Conservation (phyloP, 805 yeast species). For the Starmerella khaoyaiensis region DNA sequence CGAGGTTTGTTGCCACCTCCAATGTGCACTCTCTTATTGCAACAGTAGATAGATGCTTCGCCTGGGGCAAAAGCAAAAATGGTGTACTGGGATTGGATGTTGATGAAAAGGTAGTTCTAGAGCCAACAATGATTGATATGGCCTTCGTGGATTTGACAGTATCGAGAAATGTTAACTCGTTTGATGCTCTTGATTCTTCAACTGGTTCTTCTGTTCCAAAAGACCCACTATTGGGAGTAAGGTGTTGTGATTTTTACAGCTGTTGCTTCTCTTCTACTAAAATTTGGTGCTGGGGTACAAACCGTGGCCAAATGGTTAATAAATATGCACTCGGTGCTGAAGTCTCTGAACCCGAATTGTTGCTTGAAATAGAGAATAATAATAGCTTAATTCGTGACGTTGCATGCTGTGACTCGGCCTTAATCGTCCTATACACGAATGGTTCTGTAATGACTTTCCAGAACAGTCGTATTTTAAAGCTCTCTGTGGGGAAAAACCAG, state of each 20-base stretch:
- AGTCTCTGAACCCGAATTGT: slow-evolving; percentile 13
- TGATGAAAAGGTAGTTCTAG: slow-evolving; percentile 10
- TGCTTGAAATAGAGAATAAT: slow-evolving; percentile 4
- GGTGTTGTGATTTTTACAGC: slow-evolving; percentile 15
- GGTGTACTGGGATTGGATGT: slow-evolving; percentile 19
- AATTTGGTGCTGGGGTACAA: slow-evolving; percentile 22
- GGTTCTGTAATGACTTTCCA: slow-evolving; percentile 11
- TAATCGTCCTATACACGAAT: slow-evolving; percentile 11
- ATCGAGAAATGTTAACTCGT: slow-evolving; percentile 8
- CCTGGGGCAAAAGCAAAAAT: slow-evolving; percentile 21
- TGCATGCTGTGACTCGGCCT: slow-evolving; percentile 14
- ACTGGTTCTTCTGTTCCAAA: not conserved
- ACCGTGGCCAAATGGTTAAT: slow-evolving; percentile 20
- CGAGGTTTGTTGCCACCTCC: slow-evolving; percentile 11
- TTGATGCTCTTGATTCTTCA: slow-evolving; percentile 14
- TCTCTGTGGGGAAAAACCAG: slow-evolving; percentile 5
- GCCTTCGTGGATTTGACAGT: slow-evolving; percentile 8
- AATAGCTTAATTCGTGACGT: slow-evolving; percentile 16
- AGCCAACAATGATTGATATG: slow-evolving; percentile 14
- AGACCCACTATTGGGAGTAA: slow-evolving; percentile 13
- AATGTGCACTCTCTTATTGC: slow-evolving; percentile 16
- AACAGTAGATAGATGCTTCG: slow-evolving; percentile 16
- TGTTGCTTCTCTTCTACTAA: slow-evolving; percentile 7
- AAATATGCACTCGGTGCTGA: slow-evolving; percentile 6
- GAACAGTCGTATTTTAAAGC: slow-evolving; percentile 1